These are phyloP conservation scores for Oryza meyeriana DNA, from an alignment of 176 grass and related monocot genomes.

Conservation along the genomic window DNA sequence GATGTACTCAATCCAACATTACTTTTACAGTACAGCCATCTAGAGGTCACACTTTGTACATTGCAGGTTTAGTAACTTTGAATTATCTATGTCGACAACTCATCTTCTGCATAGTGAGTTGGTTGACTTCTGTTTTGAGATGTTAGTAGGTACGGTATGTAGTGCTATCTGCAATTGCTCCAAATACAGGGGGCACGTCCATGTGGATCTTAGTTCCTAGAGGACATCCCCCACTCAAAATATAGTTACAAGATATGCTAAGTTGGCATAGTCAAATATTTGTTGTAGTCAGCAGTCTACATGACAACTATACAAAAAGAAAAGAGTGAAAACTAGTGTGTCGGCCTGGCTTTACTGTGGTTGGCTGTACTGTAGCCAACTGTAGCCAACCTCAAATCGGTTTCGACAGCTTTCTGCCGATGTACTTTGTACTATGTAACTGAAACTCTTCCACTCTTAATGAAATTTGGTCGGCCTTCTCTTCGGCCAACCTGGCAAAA, in stretches of 20 bases:
- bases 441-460: too few species aligned
- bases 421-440: too few species aligned
- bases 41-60: neutral
- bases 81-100: neutral
- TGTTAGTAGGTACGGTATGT: neutral
- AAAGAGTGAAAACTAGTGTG: neutral
- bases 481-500: too few species aligned
- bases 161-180: slow-evolving; percentile 1
- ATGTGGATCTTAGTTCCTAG: neutral
- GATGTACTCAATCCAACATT: neutral
- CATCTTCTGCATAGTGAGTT: neutral
- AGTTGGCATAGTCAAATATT: neutral
- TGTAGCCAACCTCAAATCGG: too few species aligned
- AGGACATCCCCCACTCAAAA: neutral
- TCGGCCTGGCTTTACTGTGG: too few species aligned
- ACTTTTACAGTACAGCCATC: neutral
- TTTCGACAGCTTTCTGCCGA: too few species aligned
- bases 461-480: too few species aligned
- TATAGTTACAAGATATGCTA: neutral
- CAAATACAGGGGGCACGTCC: neutral
- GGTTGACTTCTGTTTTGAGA: neutral
- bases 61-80: neutral
- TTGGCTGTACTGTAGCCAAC: too few species aligned
- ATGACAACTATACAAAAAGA: neutral
- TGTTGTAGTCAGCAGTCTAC: neutral